Evolutionary conservation across 2,329 filamentous ascomycete species (phyloP).

Genomic region (Eutypa lata): DNA sequence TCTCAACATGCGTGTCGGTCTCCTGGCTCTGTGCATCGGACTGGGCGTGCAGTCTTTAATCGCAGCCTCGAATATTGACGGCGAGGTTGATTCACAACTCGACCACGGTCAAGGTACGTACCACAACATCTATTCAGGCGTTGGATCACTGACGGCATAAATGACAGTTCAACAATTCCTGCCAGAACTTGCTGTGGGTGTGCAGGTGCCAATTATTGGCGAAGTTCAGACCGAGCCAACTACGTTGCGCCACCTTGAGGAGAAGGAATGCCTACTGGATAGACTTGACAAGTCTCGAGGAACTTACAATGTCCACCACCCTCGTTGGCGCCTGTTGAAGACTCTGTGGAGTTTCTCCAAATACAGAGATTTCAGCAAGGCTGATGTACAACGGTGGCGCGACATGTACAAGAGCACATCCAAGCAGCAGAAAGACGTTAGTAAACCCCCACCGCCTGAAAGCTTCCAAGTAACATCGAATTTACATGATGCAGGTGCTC

Average conservation of each 20-base stretch:
- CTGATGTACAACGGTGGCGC: slow-evolving; percentile 33
- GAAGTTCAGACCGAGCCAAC: slow-evolving; percentile 6
- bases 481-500: slow-evolving; percentile 35
- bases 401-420: slow-evolving; percentile 34
- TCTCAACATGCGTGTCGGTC: neutral
- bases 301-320: slow-evolving; percentile 32
- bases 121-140: neutral
- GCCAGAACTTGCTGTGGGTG: neutral
- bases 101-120: neutral
- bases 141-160: neutral
- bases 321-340: slow-evolving; percentile 37
- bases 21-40: neutral
- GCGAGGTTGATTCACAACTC: neutral
- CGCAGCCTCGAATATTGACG: neutral
- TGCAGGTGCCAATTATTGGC: neutral
- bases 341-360: slow-evolving; percentile 35
- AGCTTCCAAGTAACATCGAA: no score
- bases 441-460: neutral
- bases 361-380: slow-evolving; percentile 32
- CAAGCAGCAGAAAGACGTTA: slow-evolving; percentile 30
- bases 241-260: slow-evolving; percentile 25
- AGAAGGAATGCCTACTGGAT: slow-evolving; percentile 28
- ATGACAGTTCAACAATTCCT: neutral
- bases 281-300: slow-evolving; percentile 27
- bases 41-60: neutral